phyloP scores from a whole-genome alignment of 164 flowering plant genomes.

The Magnolia kwangsiensis region DNA sequence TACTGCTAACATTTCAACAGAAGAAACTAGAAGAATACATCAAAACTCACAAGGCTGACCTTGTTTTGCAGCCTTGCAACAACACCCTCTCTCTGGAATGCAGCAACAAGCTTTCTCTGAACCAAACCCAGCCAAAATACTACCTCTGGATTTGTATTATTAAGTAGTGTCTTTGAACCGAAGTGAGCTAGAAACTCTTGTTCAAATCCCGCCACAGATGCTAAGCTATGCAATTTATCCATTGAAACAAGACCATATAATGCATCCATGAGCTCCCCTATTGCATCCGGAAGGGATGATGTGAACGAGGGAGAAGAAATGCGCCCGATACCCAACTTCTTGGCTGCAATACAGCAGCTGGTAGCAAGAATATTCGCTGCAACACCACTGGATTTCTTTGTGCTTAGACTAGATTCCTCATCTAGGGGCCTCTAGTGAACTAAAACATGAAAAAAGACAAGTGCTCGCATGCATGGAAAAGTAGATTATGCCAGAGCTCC shows the following conservation, averaged over 20 bases:
- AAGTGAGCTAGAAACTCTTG: slow-evolving; percentile 49
- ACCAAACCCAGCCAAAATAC: slow-evolving; percentile 65
- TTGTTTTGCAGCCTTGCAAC: slow-evolving; percentile 24
- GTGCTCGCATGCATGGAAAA: background rate
- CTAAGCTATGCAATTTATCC: slow-evolving; percentile 41
- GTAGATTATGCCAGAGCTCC: background rate
- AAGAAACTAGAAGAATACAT: background rate
- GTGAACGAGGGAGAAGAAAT: slow-evolving; percentile 32
- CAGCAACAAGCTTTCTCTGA: slow-evolving; percentile 41
- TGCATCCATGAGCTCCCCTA: slow-evolving; percentile 43
- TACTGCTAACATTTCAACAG: background rate
- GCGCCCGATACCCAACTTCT: slow-evolving; percentile 43
- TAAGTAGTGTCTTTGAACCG: slow-evolving; percentile 39
- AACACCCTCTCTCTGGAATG: slow-evolving; percentile 45
- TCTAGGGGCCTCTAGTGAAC: slow-evolving; percentile 1
- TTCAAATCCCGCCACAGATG: slow-evolving; percentile 61
- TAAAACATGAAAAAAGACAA: background rate
- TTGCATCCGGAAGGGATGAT: slow-evolving; percentile 28
- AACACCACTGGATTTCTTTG: slow-evolving; percentile 50
- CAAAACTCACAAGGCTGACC: slow-evolving; percentile 30
- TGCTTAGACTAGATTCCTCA: slow-evolving; percentile 19
- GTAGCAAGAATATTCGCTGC: slow-evolving; percentile 60
- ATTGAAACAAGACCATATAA: slow-evolving; percentile 37
- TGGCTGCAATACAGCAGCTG: slow-evolving; percentile 48
- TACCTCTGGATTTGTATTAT: slow-evolving; percentile 33